Conservation (phyloP, 441 rosid genomes). For the Raphanus hybrid region DNA sequence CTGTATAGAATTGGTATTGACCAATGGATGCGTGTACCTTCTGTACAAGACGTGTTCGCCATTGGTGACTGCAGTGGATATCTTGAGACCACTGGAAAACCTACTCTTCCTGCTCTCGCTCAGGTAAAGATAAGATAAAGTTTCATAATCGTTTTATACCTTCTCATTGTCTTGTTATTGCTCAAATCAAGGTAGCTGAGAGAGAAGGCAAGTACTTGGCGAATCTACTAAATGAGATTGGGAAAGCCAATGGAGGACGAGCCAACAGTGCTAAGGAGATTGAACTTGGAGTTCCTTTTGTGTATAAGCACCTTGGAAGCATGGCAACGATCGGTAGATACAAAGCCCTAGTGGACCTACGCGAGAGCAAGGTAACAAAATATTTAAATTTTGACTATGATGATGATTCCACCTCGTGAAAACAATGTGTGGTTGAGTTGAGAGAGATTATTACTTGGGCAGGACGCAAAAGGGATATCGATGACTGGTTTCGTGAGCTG, state of each 20-base stretch:
- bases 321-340: slow-evolving; percentile 89
- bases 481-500: slow-evolving; percentile 82
- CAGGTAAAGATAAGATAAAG: slow-evolving; percentile 49
- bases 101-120: slow-evolving; percentile 90
- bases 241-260: slow-evolving; percentile 70
- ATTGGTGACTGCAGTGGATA: slow-evolving; percentile 94
- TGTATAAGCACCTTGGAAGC: slow-evolving; percentile 90
- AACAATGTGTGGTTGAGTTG: not conserved
- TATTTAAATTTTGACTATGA: not conserved
- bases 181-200: slow-evolving; percentile 73
- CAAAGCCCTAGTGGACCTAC: slow-evolving; percentile 89
- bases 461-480: slow-evolving; percentile 81
- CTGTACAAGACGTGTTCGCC: slow-evolving; percentile 76
- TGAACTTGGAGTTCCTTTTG: slow-evolving; percentile 68
- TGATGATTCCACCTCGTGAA: not conserved
- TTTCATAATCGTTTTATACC: not conserved
- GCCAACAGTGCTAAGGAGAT: slow-evolving; percentile 61
- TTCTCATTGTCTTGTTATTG: slow-evolving; percentile 8
- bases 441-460: slow-evolving; percentile 21
- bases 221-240: slow-evolving; percentile 59
- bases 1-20: slow-evolving; percentile 79
- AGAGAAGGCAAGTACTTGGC: slow-evolving; percentile 85
- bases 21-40: slow-evolving; percentile 86
- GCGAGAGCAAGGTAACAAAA: slow-evolving; percentile 77
- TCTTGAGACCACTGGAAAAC: slow-evolving; percentile 78